Evolutionary conservation across 1,139 yeast species (phyloP).

Genomic region (Debaryomyces udenii): DNA sequence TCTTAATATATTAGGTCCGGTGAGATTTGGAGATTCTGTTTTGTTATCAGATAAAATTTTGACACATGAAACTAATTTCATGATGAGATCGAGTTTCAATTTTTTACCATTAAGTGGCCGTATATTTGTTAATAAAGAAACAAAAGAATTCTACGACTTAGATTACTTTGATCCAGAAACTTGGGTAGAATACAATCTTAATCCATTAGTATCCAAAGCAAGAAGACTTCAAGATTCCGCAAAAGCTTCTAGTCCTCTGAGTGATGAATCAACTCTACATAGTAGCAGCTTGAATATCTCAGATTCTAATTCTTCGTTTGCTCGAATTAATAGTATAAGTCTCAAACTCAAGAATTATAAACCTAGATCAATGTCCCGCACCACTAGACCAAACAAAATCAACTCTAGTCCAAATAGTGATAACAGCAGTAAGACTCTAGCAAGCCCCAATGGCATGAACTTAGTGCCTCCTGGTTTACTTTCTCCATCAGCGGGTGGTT

Average conservation of each 20-base stretch:
- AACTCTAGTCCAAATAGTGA: neutral
- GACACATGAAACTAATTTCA: constrained; percentile 80
- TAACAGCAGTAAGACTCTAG: neutral
- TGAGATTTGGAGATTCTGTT: constrained; percentile 80
- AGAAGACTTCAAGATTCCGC: constrained; percentile 24
- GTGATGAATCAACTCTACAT: constrained; percentile 1
- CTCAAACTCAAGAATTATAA: constrained; percentile 25
- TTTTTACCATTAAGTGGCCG: constrained; percentile 78
- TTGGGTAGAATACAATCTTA: constrained; percentile 77
- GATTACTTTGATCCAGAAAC: constrained; percentile 80
- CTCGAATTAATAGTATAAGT: constrained; percentile 28
- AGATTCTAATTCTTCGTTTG: constrained; percentile 19
- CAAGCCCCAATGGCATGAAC: neutral
- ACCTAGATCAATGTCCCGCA: constrained; percentile 20
- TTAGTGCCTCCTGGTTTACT: constrained; percentile 5
- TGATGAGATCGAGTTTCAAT: constrained; percentile 82
- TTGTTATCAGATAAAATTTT: constrained; percentile 72
- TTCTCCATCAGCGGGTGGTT: constrained; percentile 3
- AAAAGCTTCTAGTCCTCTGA: constrained; percentile 1
- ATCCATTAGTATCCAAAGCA: constrained; percentile 67
- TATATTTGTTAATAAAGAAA: constrained; percentile 64
- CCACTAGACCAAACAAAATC: constrained; percentile 10
- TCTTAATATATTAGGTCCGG: constrained; percentile 83
- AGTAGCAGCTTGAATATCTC: neutral
- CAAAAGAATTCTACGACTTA: constrained; percentile 60